Conservation (phyloP, 345 rosid genomes). For the Zanthoxylum bungeanum region DNA sequence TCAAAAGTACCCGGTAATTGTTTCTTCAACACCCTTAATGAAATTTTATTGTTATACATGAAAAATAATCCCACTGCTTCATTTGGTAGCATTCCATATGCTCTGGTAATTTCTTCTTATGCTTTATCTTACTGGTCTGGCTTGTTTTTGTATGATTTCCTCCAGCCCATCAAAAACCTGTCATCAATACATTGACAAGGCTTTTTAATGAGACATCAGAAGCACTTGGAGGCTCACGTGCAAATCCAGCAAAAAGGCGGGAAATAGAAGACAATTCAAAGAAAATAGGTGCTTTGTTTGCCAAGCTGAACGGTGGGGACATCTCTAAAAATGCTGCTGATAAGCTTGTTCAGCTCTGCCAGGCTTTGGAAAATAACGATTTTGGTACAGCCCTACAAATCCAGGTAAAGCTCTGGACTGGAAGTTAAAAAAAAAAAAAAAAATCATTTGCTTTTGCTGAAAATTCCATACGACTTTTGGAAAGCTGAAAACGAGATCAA, state of each 20-base stretch:
- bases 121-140: neutral
- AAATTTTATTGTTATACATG: neutral
- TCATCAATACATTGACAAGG: constrained; percentile 74
- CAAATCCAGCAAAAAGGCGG: constrained; percentile 83
- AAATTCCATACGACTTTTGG: neutral
- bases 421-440: neutral
- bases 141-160: constrained; percentile 19
- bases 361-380: constrained; percentile 79
- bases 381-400: constrained; percentile 79
- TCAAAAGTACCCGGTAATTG: constrained; percentile 80
- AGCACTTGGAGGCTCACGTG: constrained; percentile 90
- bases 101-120: neutral
- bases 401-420: constrained; percentile 46
- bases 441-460: neutral
- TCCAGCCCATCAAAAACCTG: constrained; percentile 75
- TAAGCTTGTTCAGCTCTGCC: constrained; percentile 86
- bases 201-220: constrained; percentile 95
- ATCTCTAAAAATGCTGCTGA: constrained; percentile 90
- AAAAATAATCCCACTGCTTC: neutral
- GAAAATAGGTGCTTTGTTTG: constrained; percentile 90
- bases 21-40: neutral
- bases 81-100: neutral
- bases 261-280: constrained; percentile 96
- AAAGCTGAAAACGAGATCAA: neutral
- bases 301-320: constrained; percentile 86